Percentiles rank a stretch among this genome's conserved stretches.
Conservation (phyloP, 2,329 filamentous ascomycete species). For the Cadophora luteo-olivacea region DNA sequence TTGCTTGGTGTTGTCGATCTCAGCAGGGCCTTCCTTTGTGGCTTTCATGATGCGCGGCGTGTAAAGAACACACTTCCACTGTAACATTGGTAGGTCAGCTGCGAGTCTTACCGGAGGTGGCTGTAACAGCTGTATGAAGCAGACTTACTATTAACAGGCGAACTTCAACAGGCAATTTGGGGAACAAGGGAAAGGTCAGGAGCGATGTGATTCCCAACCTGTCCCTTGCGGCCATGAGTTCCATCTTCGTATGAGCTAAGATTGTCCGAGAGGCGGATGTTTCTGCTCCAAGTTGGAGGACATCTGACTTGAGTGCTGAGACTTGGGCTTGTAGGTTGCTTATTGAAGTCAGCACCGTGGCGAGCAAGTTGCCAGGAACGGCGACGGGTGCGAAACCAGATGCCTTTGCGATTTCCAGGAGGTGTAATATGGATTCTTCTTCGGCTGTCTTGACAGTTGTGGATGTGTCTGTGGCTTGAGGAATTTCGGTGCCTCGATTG, state of each 20-base stretch:
- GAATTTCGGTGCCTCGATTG: background rate
- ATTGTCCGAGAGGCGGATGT: background rate
- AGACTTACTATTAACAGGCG: too few relatives aligned
- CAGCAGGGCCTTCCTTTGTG: background rate
- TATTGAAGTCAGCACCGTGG: background rate
- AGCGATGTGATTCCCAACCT: too few relatives aligned
- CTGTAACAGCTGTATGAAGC: too few relatives aligned
- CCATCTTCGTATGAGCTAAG: background rate
- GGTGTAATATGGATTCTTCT: background rate
- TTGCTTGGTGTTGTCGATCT: background rate
- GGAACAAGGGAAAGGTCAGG: too few relatives aligned
- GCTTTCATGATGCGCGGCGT: background rate
- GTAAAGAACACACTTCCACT: background rate
- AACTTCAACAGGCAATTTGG: too few relatives aligned
- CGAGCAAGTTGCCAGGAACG: background rate
- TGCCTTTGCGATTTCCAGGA: background rate
- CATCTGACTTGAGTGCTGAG: background rate
- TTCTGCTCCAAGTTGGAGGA: background rate
- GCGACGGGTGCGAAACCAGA: background rate
- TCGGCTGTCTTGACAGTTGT: background rate
- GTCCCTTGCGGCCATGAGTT: too few relatives aligned
- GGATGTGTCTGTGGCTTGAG: background rate
- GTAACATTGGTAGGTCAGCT: too few relatives aligned
- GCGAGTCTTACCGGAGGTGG: too few relatives aligned
- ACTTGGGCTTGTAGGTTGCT: background rate